A percentile compares a stretch with the other conserved stretches of the same genome.
phyloP scores from a whole-genome alignment of 495 filamentous ascomycete genomes.

The Rhypophila decipiens region DNA sequence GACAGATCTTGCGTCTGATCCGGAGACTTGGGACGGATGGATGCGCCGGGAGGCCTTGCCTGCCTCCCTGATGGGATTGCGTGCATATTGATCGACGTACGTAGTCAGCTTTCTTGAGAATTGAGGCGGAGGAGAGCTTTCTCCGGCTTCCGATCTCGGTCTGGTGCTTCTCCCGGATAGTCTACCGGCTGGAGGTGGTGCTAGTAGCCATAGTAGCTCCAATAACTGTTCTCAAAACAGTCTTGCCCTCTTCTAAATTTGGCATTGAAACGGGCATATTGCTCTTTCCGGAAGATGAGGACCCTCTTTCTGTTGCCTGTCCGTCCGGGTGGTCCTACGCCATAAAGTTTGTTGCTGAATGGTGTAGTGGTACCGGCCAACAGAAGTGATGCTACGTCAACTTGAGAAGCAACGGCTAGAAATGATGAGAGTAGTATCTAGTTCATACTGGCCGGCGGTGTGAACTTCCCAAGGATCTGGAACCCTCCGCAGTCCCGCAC shows the following conservation, averaged over 20 bases:
- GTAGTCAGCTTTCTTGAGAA: not conserved
- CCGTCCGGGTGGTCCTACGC: not conserved
- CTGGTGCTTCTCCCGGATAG: too few relatives aligned
- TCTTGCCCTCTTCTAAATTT: not conserved
- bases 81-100: too few relatives aligned
- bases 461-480: conserved; percentile 4
- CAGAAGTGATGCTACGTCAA: too few relatives aligned
- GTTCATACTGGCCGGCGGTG: too few relatives aligned
- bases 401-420: too few relatives aligned
- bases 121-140: not conserved
- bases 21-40: not conserved
- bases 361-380: too few relatives aligned
- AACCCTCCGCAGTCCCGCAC: not conserved
- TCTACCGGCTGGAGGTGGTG: not conserved
- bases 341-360: not conserved
- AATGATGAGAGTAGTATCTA: too few relatives aligned
- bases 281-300: not conserved
- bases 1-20: not conserved
- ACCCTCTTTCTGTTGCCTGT: not conserved
- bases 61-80: too few relatives aligned
- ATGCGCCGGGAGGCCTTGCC: not conserved
- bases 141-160: not conserved
- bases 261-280: not conserved
- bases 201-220: not conserved
- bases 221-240: not conserved